These are phyloP conservation scores for Furcasterigmium sp. DNA, from an alignment of 2,329 filamentous ascomycete genomes.

Conservation along the genomic window DNA sequence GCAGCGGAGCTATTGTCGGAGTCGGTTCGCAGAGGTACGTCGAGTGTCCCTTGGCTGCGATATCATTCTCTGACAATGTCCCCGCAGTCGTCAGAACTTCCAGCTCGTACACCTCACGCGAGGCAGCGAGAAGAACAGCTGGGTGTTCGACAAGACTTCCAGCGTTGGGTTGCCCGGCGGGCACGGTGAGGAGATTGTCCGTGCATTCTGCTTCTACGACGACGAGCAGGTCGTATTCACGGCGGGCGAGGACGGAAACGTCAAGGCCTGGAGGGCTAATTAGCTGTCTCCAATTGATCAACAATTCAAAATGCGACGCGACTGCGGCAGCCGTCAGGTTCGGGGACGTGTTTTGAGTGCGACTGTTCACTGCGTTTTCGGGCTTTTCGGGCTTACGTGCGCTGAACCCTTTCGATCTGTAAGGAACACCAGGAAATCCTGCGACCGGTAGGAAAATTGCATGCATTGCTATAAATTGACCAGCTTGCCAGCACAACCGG, in stretches of 20 bases:
- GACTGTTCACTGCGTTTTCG: too few species aligned
- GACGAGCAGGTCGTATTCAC: constrained; percentile 54
- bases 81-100: constrained; percentile 47
- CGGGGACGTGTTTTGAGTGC: too few species aligned
- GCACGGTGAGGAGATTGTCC: constrained; percentile 59
- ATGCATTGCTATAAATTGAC: too few species aligned
- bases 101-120: constrained; percentile 56
- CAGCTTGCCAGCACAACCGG: too few species aligned
- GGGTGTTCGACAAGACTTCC: constrained; percentile 49
- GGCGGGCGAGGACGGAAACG: constrained; percentile 51
- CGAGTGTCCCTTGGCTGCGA: constrained; percentile 9
- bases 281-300: too few species aligned
- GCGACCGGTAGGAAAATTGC: too few species aligned
- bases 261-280: constrained; percentile 48
- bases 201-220: constrained; percentile 60
- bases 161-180: constrained; percentile 56
- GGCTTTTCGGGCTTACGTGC: too few species aligned
- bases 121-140: constrained; percentile 31
- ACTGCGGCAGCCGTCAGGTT: too few species aligned
- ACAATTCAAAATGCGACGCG: too few species aligned
- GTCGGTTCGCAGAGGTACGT: constrained; percentile 63
- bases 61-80: constrained; percentile 11
- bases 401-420: too few species aligned
- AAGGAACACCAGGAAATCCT: too few species aligned
- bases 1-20: constrained; percentile 55